Evolutionary conservation across 768 basidiomycete species (phyloP).

Genomic region (Lentinula sp.): DNA sequence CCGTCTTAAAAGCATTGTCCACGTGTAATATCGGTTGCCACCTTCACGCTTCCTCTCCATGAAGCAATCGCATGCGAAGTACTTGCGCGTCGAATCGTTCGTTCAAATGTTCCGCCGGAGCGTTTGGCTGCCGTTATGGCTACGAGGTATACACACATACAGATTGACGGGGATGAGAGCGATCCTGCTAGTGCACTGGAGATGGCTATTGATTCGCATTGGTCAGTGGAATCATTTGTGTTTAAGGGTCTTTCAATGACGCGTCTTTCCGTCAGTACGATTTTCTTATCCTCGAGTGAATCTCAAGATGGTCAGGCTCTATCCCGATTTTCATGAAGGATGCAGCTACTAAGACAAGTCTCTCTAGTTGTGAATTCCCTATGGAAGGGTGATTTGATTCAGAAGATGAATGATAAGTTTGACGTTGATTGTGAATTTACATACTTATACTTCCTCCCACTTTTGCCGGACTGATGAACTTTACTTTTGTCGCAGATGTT

Average conservation of each 20-base stretch:
- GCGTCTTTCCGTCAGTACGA: conserved; percentile 39
- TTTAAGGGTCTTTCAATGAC: background rate
- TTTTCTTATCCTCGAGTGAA: conserved; percentile 82
- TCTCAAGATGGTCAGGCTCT: conserved; percentile 63
- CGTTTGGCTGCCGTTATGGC: conserved; percentile 68
- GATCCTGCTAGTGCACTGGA: conserved; percentile 77
- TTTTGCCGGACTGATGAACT: background rate
- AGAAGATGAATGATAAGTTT: conserved; percentile 65
- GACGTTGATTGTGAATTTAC: conserved; percentile 66
- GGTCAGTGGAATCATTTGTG: conserved; percentile 35
- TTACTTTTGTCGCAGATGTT: conserved; percentile 44
- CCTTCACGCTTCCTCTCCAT: background rate
- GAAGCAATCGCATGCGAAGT: conserved; percentile 80
- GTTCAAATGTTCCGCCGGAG: conserved; percentile 51
- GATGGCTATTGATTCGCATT: conserved; percentile 87
- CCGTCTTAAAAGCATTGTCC: background rate
- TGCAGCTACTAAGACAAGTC: background rate
- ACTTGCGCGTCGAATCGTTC: conserved; percentile 74
- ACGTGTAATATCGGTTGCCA: conserved; percentile 8
- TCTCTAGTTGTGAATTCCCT: conserved; percentile 66
- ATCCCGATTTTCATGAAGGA: background rate
- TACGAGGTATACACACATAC: conserved; percentile 64
- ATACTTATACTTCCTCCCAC: too few species aligned
- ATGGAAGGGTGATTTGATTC: conserved; percentile 81
- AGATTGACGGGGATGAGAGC: conserved; percentile 71